Base-by-base conservation (phyloP, 441 rosid genomes). In the Arabidopsis hybrid region DNA sequence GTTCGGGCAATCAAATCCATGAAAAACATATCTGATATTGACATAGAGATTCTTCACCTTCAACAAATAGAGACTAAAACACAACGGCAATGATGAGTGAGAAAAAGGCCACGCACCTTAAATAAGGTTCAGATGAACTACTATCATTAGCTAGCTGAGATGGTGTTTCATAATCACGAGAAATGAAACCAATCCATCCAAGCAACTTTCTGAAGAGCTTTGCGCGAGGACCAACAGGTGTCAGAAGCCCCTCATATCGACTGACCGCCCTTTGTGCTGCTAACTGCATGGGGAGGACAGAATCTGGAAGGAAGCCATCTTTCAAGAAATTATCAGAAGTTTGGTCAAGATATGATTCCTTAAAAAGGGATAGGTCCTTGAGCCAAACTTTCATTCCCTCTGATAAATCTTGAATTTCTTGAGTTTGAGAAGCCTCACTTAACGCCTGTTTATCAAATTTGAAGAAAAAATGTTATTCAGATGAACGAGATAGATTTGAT, bases 181-280 rank as follows among this genome's bases (percentile, higher is more conserved):
- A 79, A 65, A 76, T 67, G 77, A 92, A 74, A 64, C 97, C 99
- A 82, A 81, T 85, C 91, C 93, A 80, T 8, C 86, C 74, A 69
- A 95, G 89, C 78, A 95, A 82, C 85, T 82, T 91, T 79, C 85
- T 82, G 35, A 95, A 80, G 69, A 95, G 92, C 88, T 89, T 87
- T 80, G 88, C 91, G 35, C 99, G 91, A 61, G 99, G 97, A 79
- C 99, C 99, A 79, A 81, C 83, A 40, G 92, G 87, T 55, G 99
- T 88, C 39, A 95, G 85, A 80, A 92, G 78, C 61, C 96, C 97
- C 80, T 92, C 90, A 69, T 92, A 95, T 56, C 96, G 92, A 71
- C 87, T 88, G 67, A 92, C 95, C 72, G 97, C 99, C 74, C 83
- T 95, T 86, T 91, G 91, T 72, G 99, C 97, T 59, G 99, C 97